These are phyloP conservation scores for Physaria fendleri DNA, from an alignment of 345 rosid genomes.

Conservation along the genomic window DNA sequence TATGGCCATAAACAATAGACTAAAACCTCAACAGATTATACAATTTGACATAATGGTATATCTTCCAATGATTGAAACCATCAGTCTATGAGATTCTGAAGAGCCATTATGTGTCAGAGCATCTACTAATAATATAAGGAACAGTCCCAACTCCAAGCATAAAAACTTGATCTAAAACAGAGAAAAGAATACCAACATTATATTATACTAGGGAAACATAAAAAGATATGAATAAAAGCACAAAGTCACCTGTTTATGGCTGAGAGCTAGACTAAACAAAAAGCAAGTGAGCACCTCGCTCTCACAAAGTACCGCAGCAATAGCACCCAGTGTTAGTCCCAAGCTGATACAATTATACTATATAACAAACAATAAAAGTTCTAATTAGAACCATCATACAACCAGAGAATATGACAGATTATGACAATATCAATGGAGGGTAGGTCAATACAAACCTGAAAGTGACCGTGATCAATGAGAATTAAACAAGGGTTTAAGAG, in stretches of 20 bases:
- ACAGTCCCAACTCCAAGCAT: neutral
- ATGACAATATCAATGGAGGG: neutral
- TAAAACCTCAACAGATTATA: neutral
- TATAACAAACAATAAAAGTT: slow-evolving; percentile 23
- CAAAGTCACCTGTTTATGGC: slow-evolving; percentile 78
- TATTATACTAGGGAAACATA: neutral
- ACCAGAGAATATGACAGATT: neutral
- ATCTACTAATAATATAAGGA: neutral
- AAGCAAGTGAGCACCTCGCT: slow-evolving; percentile 53
- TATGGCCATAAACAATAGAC: neutral
- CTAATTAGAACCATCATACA: slow-evolving; percentile 14
- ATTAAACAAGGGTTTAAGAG: slow-evolving; percentile 77
- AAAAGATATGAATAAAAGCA: neutral
- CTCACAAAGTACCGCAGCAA: slow-evolving; percentile 67
- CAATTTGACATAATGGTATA: neutral
- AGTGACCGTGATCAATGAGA: slow-evolving; percentile 91
- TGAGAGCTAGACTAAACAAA: slow-evolving; percentile 78
- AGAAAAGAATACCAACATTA: neutral
- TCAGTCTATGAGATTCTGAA: neutral
- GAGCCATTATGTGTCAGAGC: neutral
- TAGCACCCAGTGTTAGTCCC: slow-evolving; percentile 75
- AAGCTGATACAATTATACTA: slow-evolving; percentile 96
- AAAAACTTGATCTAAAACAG: neutral
- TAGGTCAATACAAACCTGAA: slow-evolving; percentile 55
- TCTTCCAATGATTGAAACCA: neutral